Conservation (phyloP, 495 filamentous ascomycete species). For the Pseudomonodictys pantanalensis region DNA sequence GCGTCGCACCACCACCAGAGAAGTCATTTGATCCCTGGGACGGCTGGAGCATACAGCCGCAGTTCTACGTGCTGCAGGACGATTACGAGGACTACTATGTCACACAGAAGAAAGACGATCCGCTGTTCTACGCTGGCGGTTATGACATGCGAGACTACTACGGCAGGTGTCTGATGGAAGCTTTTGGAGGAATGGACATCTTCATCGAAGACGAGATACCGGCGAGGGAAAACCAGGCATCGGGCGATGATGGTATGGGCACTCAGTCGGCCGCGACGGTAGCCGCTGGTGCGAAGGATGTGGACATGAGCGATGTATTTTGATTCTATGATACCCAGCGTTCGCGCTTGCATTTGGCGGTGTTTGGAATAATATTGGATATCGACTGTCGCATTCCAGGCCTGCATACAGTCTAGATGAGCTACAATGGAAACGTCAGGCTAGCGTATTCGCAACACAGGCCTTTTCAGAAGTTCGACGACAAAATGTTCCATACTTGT, state of each 20-base stretch:
- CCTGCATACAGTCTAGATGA: no score
- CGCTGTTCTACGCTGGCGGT: slow-evolving; percentile 68
- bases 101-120: slow-evolving; percentile 57
- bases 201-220: slow-evolving; percentile 76
- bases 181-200: slow-evolving; percentile 82
- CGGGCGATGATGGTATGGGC: not conserved
- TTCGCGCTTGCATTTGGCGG: slow-evolving; percentile 9
- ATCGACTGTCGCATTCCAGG: no score
- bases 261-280: slow-evolving; percentile 4
- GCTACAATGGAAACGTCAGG: no score
- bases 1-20: slow-evolving; percentile 57
- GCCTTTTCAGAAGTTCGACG: no score
- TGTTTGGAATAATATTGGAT: not conserved
- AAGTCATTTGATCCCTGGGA: slow-evolving; percentile 88
- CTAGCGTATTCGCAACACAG: no score
- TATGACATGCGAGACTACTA: slow-evolving; percentile 81
- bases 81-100: slow-evolving; percentile 65
- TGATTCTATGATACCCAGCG: slow-evolving; percentile 29
- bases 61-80: slow-evolving; percentile 66
- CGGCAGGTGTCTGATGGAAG: slow-evolving; percentile 74
- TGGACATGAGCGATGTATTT: slow-evolving; percentile 33
- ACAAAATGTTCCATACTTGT: no score
- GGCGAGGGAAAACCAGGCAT: slow-evolving; percentile 37
- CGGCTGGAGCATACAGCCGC: slow-evolving; percentile 62
- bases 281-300: slow-evolving; percentile 16